phyloP scores from a whole-genome alignment of 202 grass and related monocot species.

The Zoysia matrella region DNA sequence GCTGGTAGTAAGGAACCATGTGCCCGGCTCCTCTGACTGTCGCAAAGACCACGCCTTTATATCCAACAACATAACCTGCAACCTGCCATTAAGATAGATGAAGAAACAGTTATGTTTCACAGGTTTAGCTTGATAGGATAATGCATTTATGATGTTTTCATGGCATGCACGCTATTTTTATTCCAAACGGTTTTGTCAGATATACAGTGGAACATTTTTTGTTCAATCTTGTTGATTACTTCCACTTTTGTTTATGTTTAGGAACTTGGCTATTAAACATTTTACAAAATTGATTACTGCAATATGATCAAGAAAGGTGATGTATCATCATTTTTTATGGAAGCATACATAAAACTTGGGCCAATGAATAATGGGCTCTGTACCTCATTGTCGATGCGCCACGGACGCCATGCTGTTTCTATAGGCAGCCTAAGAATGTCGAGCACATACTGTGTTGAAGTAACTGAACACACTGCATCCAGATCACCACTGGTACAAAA shows the following conservation, averaged over 20 bases:
- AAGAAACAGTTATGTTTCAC: slow-evolving; percentile 14
- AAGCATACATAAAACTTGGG: not conserved
- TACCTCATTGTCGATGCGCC: slow-evolving; percentile 57
- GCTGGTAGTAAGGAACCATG: slow-evolving; percentile 78
- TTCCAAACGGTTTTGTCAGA: not conserved
- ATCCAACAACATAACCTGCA: slow-evolving; percentile 65
- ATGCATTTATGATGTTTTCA: slow-evolving; percentile 13
- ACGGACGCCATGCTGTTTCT: slow-evolving; percentile 57
- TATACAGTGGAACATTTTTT: not conserved
- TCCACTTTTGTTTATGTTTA: not conserved
- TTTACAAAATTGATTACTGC: not conserved
- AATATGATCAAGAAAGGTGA: not conserved
- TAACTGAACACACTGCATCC: slow-evolving; percentile 65
- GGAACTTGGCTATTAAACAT: not conserved
- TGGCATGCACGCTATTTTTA: not conserved
- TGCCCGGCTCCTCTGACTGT: slow-evolving; percentile 72
- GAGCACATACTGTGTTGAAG: slow-evolving; percentile 58
- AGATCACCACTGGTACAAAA: slow-evolving; percentile 62
- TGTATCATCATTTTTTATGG: not conserved
- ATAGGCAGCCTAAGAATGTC: slow-evolving; percentile 51
- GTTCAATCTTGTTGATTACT: not conserved
- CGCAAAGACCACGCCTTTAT: slow-evolving; percentile 53
- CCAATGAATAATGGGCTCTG: slow-evolving; percentile 1
- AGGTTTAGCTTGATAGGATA: slow-evolving; percentile 24
- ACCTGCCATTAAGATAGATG: slow-evolving; percentile 41